These are phyloP conservation scores for Russula lepida DNA, from an alignment of 768 basidiomycete genomes.

Conservation along the genomic window DNA sequence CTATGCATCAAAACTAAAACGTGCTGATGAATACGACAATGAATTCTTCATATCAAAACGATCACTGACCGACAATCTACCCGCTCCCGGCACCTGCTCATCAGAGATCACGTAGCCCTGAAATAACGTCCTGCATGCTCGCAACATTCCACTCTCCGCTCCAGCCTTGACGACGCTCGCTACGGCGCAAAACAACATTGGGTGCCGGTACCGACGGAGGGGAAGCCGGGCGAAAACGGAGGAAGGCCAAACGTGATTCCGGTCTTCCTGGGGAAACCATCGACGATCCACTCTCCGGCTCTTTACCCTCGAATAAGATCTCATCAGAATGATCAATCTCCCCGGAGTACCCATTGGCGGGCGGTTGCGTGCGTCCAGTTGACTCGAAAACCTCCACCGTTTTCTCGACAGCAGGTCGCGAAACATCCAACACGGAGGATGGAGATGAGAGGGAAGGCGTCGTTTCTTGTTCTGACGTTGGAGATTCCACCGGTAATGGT, in stretches of 20 bases:
- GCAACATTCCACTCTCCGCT: slow-evolving; percentile 21
- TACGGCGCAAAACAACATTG: slow-evolving; percentile 4
- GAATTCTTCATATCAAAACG: not conserved
- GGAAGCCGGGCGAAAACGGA: not conserved
- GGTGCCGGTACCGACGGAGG: not conserved
- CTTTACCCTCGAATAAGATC: not conserved
- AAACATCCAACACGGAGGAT: not conserved
- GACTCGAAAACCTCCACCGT: not conserved
- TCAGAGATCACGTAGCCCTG: slow-evolving; percentile 15
- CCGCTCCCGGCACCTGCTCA: not conserved
- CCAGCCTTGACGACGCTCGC: slow-evolving; percentile 19
- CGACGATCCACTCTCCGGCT: not conserved
- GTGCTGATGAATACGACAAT: not conserved
- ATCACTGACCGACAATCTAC: not conserved
- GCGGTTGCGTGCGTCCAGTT: not conserved
- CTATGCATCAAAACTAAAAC: not conserved
- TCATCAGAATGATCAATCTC: not conserved
- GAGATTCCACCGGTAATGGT: not conserved
- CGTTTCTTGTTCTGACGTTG: not conserved
- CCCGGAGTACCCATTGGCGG: not conserved
- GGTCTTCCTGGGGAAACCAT: not conserved
- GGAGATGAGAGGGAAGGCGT: not conserved
- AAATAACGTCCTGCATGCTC: slow-evolving; percentile 19
- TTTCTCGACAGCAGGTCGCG: not conserved
- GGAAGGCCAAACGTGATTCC: not conserved